Evolutionary conservation across 2,329 filamentous ascomycete species (phyloP).

Genomic region (Sclerotinia sclerotiorum): DNA sequence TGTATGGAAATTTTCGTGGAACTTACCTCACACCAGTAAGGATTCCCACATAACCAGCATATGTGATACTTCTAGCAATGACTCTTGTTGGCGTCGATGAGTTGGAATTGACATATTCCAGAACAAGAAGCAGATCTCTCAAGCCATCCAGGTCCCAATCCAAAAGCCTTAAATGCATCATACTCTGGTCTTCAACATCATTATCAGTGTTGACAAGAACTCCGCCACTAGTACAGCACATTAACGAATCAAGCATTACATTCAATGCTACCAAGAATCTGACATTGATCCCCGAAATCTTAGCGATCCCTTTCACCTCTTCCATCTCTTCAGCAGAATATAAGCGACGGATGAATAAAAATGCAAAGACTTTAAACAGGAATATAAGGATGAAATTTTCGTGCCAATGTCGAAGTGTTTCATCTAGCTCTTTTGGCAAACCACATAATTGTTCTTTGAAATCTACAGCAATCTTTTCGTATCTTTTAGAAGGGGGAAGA

Average conservation of each 20-base stretch:
- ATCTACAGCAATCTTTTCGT: conserved; percentile 48
- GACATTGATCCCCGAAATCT: conserved; percentile 52
- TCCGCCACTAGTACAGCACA: conserved; percentile 64
- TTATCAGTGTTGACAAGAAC: conserved; percentile 35
- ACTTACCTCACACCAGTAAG: conserved; percentile 50
- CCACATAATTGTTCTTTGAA: conserved; percentile 47
- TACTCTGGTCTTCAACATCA: conserved; percentile 35
- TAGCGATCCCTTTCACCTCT: conserved; percentile 59
- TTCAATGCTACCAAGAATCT: conserved; percentile 63
- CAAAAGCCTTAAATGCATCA: conserved; percentile 56
- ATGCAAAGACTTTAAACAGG: conserved; percentile 43
- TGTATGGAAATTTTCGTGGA: not conserved
- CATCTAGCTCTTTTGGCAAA: conserved; percentile 52
- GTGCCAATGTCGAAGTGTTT: conserved; percentile 44
- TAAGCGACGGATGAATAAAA: conserved; percentile 51
- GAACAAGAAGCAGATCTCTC: conserved; percentile 43
- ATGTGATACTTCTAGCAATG: conserved; percentile 50
- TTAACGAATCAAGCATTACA: conserved; percentile 60
- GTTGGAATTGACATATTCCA: conserved; percentile 43
- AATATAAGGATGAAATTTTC: conserved; percentile 31
- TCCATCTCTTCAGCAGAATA: conserved; percentile 57
- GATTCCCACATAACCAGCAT: conserved; percentile 53
- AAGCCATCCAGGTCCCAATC: conserved; percentile 49
- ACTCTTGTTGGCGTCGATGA: conserved; percentile 40
- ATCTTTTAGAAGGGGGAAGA: conserved; percentile 52